Evolutionary conservation across 106 monocot species (phyloP), one percentile per base, ranked within the genome.

Genomic region (Dendrobium nobile): DNA sequence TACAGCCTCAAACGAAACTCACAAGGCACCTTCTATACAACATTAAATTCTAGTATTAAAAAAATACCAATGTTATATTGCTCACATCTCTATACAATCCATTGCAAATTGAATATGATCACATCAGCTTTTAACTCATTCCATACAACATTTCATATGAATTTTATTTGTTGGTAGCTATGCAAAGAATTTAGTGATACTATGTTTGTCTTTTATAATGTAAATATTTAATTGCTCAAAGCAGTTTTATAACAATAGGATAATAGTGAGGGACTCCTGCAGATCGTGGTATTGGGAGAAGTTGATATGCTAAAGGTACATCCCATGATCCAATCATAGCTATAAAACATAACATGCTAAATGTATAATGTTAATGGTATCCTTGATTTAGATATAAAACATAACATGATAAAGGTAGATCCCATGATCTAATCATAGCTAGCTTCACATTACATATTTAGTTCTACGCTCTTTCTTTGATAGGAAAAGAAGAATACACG

Each of bases 1-100:
- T 48, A 87, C 80, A 47, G 90, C 97, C 77, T 88, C 90, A 54
- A 94, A 97, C 83, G 94, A 94, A 73, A 94, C 97, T 73, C 85
- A 89, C 73, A 97, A 97, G 94, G 97, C 94, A 78, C 41, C 82
- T 82, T 20, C 82, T 72, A n/a, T n/a, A n/a, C n/a, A n/a, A n/a
- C n/a, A n/a, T n/a, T n/a, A n/a, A n/a, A 27, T 26, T 65, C 22
- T n/a, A 24, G 26, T 6, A 26, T 65, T 56, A 16, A 16, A 56
- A 56, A 17, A 43, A 15, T 56, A 19, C 11, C 15, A 56, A 56
- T 16, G n/a, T 65, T 68, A 27, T 33, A 33, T 68, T 68, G 68
- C 68, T 68, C 9, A 3, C 13, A 68, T 68, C 7, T 68, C 1
- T 68, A 68, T 10, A 28, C 13, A 28, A 28, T 68, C 1, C 33